Base-by-base conservation (phyloP, 192 early-diverging fungal genomes). In the Coemansia sp. region DNA sequence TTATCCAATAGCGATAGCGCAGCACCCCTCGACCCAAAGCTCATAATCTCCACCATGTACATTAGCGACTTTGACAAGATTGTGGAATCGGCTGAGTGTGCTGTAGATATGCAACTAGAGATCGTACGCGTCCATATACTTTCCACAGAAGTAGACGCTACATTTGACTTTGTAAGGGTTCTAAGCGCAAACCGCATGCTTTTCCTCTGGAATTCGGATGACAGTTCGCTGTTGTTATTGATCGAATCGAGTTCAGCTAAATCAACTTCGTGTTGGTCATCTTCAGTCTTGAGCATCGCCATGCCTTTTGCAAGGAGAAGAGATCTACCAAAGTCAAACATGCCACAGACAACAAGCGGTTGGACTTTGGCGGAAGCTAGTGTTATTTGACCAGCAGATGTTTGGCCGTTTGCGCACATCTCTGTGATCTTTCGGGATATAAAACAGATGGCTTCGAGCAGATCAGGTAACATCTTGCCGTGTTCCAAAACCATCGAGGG, bases 281-380 rank as follows among this genome's bases (percentile, higher is more conserved):
- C 32, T 40, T 59, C 5, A 0, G 46, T 12, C n/a, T 43, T 61
- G 9, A 64, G 52, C 11, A 48, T 32, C 0, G 46, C 19, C 39
- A 73, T 58, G 4, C 77, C 77, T 6, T 18, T 71, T 15, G 69
- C 72, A 45, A 80, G 66, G 12, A 80, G 39, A 39, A 80, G 46
- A 6, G 71, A 74, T 16, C 77, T 61, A n/a, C 68, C 69, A 62
- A 80, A 72, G 7, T 65, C 72, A 40, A 80, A 52, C 22, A 68
- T 52, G 7, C 69, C 70, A 61, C 69, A 42, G 19, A 59, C 69
- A 6, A 75, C 60, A 39, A 19, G 49, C 4, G 70, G 63, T 32
- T 72, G 68, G 6, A 48, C 42, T 22, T 42, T 55, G 16, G 22
- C 52, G 10, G 42, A 19, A 26, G 22, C 9, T 26, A 12, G 18